Base-by-base conservation (phyloP, 2,329 filamentous ascomycete genomes). In the Zymoseptoria pseudotritici region DNA sequence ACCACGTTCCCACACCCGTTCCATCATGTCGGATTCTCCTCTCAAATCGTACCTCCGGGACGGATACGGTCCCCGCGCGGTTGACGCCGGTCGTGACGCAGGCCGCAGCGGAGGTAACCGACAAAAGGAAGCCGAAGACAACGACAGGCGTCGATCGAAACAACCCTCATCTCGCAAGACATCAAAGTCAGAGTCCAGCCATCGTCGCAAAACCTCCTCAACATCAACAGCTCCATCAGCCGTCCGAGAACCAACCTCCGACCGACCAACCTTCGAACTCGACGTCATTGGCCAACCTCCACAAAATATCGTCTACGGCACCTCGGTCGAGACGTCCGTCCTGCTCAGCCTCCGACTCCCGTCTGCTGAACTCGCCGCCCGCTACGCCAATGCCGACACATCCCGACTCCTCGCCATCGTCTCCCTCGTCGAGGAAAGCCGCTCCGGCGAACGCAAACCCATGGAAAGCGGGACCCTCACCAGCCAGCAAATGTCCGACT, bases 401-500 rank as follows among this genome's bases (percentile, higher is more conserved):
- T 67, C 65, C 10, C 59, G 63, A 9, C 60, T 71, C 4, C 65
- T 73, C 57, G 71, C 69, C 42, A 66, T 70, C 13, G 65, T 68
- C 3, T 70, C 70, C 1, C 64, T 73, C 9, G 66, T 72, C 8
- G 58, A 65, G 9, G 69, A 71, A 21, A 64, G 61, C 9, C 62
- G 67, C 19, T 68, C 58, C 52, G 70, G 71, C 57, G 70, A 70
- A 26, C 58, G 66, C 24, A 63, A 67, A 3, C 64, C 66, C 2
- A 60, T 70, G 17, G 70, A 72, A 57, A 62, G 67, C 36, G 67
- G 66, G 46, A 67, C 66, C 13, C 59, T 73, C 31, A 69, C 67
- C 4, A 70, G 69, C 9, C 69, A 71, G 58, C 69, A 72, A 56
- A 66, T 71, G 63, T 69, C 70, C 59, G 70, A 72, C 62, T 71